Percentiles rank a stretch among this genome's conserved stretches.
These are phyloP conservation scores for Clarireedia homoeocarpa DNA, from an alignment of 2,329 filamentous ascomycete genomes.

Conservation along the genomic window DNA sequence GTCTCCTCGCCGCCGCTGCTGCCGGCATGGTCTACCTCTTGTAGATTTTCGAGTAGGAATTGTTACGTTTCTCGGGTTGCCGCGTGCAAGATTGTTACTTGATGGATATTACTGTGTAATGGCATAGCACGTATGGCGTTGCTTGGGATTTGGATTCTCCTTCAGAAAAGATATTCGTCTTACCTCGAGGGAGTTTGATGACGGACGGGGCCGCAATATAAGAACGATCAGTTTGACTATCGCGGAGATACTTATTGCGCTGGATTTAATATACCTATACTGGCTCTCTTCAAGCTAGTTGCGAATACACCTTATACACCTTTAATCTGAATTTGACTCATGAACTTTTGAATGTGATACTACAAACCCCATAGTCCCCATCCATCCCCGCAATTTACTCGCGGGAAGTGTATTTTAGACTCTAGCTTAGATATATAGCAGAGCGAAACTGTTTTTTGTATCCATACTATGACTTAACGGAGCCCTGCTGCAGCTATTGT, in stretches of 20 bases:
- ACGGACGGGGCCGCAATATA: neutral
- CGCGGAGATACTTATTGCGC: neutral
- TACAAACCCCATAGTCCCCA: too few species aligned
- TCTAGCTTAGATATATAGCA: too few species aligned
- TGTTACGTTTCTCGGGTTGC: conserved; percentile 6
- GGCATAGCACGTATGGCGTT: conserved; percentile 2
- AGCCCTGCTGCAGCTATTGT: too few species aligned
- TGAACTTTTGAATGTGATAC: neutral
- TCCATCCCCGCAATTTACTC: too few species aligned
- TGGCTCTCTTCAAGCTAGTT: conserved; percentile 6
- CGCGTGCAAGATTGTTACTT: conserved; percentile 6
- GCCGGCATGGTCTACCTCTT: conserved; percentile 8
- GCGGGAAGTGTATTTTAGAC: too few species aligned
- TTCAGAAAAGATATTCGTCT: neutral
- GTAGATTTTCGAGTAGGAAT: neutral
- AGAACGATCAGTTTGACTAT: neutral
- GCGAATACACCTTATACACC: conserved; percentile 3
- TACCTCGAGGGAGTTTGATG: conserved; percentile 3
- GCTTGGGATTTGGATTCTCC: conserved; percentile 1
- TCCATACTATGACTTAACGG: neutral
- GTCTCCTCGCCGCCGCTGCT: conserved; percentile 4
- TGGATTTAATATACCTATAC: conserved; percentile 2
- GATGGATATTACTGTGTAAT: conserved; percentile 6
- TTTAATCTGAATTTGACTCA: too few species aligned
- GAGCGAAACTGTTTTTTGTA: neutral